These are phyloP conservation scores for Taphrina populina DNA, from an alignment of 1,139 yeast genomes.

Conservation along the genomic window DNA sequence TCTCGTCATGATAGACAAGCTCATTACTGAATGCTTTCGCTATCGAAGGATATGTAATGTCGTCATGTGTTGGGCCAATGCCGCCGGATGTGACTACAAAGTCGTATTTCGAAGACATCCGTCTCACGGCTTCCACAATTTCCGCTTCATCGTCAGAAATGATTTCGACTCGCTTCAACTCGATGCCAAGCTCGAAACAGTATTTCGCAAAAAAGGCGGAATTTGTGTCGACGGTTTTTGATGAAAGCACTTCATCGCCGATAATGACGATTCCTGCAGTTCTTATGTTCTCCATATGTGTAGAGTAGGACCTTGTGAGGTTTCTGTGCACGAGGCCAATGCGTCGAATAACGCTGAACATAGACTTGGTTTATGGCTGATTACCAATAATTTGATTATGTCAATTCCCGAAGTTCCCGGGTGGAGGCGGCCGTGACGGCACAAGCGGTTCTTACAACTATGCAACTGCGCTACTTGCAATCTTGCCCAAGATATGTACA, in stretches of 20 bases:
- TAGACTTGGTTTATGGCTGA: background rate
- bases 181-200: conserved; percentile 66
- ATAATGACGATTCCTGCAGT: conserved; percentile 58
- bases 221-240: conserved; percentile 80
- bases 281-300: conserved; percentile 17
- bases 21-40: conserved; percentile 62
- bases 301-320: background rate
- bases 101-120: conserved; percentile 57
- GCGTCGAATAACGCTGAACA: conserved; percentile 4
- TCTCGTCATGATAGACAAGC: conserved; percentile 55
- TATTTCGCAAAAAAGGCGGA: conserved; percentile 67
- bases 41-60: conserved; percentile 68
- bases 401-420: too few relatives aligned
- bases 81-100: conserved; percentile 76
- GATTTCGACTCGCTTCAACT: conserved; percentile 63
- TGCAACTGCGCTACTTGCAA: background rate
- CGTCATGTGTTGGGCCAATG: conserved; percentile 89
- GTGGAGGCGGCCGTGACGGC: background rate
- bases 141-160: conserved; percentile 75
- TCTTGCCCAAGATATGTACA: conserved; percentile 57
- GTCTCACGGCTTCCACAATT: conserved; percentile 56
- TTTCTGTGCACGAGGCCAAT: background rate
- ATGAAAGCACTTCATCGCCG: conserved; percentile 85
- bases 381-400: background rate
- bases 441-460: background rate